Percentiles rank a stretch among this genome's conserved stretches.
Conservation (phyloP, 1,284 basidiomycete species). For the Termitomyces sp. region DNA sequence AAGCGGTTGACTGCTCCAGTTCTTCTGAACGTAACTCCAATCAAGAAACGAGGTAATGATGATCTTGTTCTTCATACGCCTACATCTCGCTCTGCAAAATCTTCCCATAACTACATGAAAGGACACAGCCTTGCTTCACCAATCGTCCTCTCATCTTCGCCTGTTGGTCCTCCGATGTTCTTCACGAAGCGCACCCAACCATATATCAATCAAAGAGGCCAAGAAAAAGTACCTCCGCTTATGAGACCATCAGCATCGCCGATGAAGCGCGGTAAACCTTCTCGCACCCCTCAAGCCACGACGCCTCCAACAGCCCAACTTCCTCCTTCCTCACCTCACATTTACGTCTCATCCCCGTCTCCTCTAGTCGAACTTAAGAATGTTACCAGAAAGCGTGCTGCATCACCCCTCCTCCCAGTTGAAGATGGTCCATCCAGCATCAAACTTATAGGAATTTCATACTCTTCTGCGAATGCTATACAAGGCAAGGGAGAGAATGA, state of each 20-base stretch:
- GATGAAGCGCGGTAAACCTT: not conserved
- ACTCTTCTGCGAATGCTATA: not conserved
- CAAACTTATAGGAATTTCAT: not conserved
- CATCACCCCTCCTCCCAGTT: not conserved
- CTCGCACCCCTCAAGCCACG: not conserved
- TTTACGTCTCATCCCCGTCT: not conserved
- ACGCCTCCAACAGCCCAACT: slow-evolving; percentile 1
- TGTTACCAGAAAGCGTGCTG: not conserved
- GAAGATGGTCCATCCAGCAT: not conserved
- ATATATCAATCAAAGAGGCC: not conserved
- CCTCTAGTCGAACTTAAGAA: slow-evolving; percentile 11
- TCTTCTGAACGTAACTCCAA: not conserved
- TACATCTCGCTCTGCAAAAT: not conserved
- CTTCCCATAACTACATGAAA: not conserved
- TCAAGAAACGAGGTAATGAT: not conserved
- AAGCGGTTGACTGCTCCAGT: not conserved
- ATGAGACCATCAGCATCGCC: not conserved
- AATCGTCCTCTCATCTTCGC: slow-evolving; percentile 13
- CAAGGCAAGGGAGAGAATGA: not conserved
- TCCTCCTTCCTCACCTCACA: not conserved
- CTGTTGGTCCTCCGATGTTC: slow-evolving; percentile 1
- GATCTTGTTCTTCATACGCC: slow-evolving; percentile 1
- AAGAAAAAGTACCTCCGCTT: not conserved
- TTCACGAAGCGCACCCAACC: not conserved
- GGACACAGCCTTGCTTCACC: slow-evolving; percentile 12